Evolutionary conservation across 495 filamentous ascomycete genomes (phyloP).

Genomic region (Amorphotheca resinae): DNA sequence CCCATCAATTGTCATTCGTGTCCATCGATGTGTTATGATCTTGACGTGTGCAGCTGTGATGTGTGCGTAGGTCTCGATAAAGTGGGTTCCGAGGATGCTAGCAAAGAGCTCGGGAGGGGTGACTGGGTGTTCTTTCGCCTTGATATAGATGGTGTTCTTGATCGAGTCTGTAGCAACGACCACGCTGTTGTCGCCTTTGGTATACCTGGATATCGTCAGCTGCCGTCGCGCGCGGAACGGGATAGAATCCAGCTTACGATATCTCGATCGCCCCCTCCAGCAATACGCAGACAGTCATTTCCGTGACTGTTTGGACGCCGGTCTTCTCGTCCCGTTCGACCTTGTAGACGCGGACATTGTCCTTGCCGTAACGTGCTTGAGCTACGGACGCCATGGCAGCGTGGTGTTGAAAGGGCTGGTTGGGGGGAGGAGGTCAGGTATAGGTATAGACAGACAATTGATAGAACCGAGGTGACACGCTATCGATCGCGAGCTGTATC

Average conservation of each 20-base stretch:
- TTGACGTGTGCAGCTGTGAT: conserved; percentile 73
- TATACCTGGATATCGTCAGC: conserved; percentile 49
- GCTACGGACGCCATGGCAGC: conserved; percentile 45
- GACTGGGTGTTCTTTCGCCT: conserved; percentile 85
- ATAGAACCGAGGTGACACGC: too few relatives aligned
- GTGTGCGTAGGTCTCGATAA: conserved; percentile 75
- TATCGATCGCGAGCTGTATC: too few relatives aligned
- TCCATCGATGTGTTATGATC: conserved; percentile 80
- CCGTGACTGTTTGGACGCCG: conserved; percentile 69
- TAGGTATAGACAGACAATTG: too few relatives aligned
- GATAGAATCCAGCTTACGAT: conserved; percentile 45
- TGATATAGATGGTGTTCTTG: conserved; percentile 95
- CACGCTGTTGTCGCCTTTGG: conserved; percentile 84
- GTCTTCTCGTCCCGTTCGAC: conserved; percentile 67
- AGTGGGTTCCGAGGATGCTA: conserved; percentile 72
- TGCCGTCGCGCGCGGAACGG: background rate
- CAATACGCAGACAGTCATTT: conserved; percentile 87
- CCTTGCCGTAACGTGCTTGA: conserved; percentile 82
- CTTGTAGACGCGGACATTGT: conserved; percentile 97
- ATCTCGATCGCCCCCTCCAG: conserved; percentile 83
- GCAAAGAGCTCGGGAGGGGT: conserved; percentile 90
- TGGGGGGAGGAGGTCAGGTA: too few relatives aligned
- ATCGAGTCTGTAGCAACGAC: conserved; percentile 95
- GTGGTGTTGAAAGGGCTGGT: too few relatives aligned
- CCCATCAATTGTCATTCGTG: conserved; percentile 76